A percentile compares a stretch with the other conserved stretches of the same genome.
Evolutionary conservation across 345 rosid species (phyloP).

Genomic region (Ceriops tagal): DNA sequence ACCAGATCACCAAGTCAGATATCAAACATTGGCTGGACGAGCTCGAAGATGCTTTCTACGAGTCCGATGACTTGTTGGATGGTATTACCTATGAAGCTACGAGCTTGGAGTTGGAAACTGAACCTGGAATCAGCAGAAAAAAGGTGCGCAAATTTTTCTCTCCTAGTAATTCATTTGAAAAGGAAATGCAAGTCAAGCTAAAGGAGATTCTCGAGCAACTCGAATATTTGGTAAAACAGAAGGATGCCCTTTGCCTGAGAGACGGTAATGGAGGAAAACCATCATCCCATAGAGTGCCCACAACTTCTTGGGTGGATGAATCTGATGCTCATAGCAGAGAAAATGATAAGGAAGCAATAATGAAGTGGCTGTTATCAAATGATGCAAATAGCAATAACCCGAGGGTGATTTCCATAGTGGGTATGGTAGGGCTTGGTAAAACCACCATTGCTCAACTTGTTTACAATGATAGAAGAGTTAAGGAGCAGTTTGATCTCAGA

Average conservation of each 20-base stretch:
- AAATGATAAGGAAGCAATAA: conserved; percentile 16
- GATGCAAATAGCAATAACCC: not conserved
- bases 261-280: conserved; percentile 10
- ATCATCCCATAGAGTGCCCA: conserved; percentile 4
- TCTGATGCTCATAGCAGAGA: conserved; percentile 28
- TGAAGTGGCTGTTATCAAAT: conserved; percentile 4
- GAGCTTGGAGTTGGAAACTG: not conserved
- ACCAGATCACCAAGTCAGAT: conserved; percentile 5
- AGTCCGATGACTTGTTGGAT: conserved; percentile 14
- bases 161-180: conserved; percentile 14
- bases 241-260: conserved; percentile 19
- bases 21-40: conserved; percentile 14
- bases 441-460: conserved; percentile 18
- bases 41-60: conserved; percentile 13
- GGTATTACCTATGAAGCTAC: conserved; percentile 15
- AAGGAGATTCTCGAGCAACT: conserved; percentile 11
- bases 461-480: conserved; percentile 7
- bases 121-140: not conserved
- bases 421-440: conserved; percentile 15
- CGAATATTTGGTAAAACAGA: conserved; percentile 19
- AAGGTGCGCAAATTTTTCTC: not conserved
- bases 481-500: not conserved
- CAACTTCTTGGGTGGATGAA: conserved; percentile 27
- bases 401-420: conserved; percentile 27
- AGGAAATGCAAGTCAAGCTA: not conserved